Base-by-base conservation (phyloP, 306 rosid species). In the Prinsepia uniflora region DNA sequence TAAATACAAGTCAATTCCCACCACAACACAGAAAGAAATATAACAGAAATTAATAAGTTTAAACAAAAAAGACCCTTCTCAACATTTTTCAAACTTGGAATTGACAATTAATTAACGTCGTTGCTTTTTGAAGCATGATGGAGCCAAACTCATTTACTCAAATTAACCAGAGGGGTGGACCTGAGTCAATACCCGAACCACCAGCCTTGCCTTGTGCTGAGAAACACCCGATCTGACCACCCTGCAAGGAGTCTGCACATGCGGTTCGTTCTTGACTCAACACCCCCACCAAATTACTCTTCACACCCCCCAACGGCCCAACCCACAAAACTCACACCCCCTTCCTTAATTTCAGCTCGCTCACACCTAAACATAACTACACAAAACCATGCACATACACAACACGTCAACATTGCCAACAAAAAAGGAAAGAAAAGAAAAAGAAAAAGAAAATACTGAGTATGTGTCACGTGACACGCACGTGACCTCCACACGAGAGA, bases 261-360 rank as follows among this genome's bases (percentile, higher is more conserved):
- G 84, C 85, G 99, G 99, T 95, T 91, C 99, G 99, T 91, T 95
- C 98, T 94, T 94, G 98, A 94, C 98, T 94, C 97, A 81, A 81
- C 84, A 88, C 82, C 85, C 94, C 65, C 74, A 10, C 62, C 55
- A 59, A 74, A 81, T n/a, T 72, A 78, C 72, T 64, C 72, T 7
- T 69, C 53, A n/a, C 46, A 65, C 70, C 65, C 18, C 55, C 52
- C 73, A 48, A 71, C 62, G 55, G 14, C n/a, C 61, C 61, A 22
- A 22, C 61, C 6, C 75, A 66, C 84, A 69, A 73, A 77, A 49
- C 34, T 7, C 72, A 57, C 69, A 22, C 43, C 8, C 47, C 36
- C 36, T 30, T 30, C 36, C 36, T 30, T 30, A 30, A 30, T 30
- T 30, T 30, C 36, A 30, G 36, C 36, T 30, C 36, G 36, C 36